Conservation (phyloP, 2,329 filamentous ascomycete species). For the Davidsoniella neocaledoniae region DNA sequence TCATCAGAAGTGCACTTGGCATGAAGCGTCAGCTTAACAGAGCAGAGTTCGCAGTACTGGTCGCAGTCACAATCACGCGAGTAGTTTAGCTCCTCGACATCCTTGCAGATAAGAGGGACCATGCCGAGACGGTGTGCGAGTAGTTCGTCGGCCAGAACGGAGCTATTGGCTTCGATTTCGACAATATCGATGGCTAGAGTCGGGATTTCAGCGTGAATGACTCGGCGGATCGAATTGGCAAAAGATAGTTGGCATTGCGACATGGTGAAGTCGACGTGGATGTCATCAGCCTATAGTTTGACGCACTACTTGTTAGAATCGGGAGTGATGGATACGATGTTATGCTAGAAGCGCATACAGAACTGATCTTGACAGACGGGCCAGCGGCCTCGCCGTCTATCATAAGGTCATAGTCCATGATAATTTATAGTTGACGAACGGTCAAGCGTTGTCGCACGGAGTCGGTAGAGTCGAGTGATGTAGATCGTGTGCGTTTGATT, state of each 20-base stretch:
- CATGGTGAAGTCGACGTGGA: constrained; percentile 81
- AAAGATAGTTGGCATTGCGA: constrained; percentile 78
- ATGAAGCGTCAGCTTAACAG: constrained; percentile 67
- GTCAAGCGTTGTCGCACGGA: neutral
- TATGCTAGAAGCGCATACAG: constrained; percentile 24
- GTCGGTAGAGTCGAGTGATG: neutral
- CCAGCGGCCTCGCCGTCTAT: constrained; percentile 41
- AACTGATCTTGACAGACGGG: constrained; percentile 42
- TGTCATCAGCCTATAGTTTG: constrained; percentile 48
- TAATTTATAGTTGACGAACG: constrained; percentile 1
- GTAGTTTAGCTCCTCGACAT: constrained; percentile 69
- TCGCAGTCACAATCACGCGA: constrained; percentile 94
- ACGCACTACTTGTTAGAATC: neutral
- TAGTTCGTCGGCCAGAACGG: constrained; percentile 93
- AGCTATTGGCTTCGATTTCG: constrained; percentile 82
- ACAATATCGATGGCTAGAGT: constrained; percentile 91
- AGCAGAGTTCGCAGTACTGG: constrained; percentile 83
- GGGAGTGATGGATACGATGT: neutral
- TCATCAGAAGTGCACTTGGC: constrained; percentile 73
- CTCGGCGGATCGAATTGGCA: constrained; percentile 79
- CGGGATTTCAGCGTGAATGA: constrained; percentile 85
- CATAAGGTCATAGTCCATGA: constrained; percentile 45
- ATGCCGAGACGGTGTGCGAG: constrained; percentile 83
- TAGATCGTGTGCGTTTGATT: neutral
- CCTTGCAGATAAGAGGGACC: constrained; percentile 71